Percentiles rank a stretch among this genome's conserved stretches.
These are phyloP conservation scores for Penicillium argentinense DNA, from an alignment of 495 filamentous ascomycete genomes.

Conservation along the genomic window DNA sequence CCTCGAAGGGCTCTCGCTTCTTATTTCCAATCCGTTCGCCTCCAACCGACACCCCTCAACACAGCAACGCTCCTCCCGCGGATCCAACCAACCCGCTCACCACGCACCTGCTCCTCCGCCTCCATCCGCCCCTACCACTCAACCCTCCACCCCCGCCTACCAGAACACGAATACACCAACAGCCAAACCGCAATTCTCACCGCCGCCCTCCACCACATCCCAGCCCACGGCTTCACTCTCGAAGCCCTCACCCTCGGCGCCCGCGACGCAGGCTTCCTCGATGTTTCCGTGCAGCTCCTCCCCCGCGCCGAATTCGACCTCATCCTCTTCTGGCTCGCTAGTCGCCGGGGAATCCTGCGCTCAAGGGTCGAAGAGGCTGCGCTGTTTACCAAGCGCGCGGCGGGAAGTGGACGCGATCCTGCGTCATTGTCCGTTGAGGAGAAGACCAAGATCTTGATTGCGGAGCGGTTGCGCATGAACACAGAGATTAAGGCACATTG, in stretches of 20 bases:
- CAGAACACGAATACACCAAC: constrained; percentile 58
- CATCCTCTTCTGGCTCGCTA: constrained; percentile 77
- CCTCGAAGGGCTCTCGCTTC: not conserved
- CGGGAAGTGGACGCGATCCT: constrained; percentile 1
- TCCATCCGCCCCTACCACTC: constrained; percentile 64
- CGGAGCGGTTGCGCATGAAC: constrained; percentile 75
- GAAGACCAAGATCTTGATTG: constrained; percentile 62
- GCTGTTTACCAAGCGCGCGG: constrained; percentile 12
- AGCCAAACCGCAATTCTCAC: constrained; percentile 77
- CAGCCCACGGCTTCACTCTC: constrained; percentile 75
- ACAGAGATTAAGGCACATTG: constrained; percentile 64
- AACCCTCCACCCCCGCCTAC: constrained; percentile 57
- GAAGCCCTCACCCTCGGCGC: constrained; percentile 73
- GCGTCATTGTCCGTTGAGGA: constrained; percentile 41
- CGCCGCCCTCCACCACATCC: constrained; percentile 76
- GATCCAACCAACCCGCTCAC: constrained; percentile 1
- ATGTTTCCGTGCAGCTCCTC: constrained; percentile 80
- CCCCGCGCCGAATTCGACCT: constrained; percentile 77
- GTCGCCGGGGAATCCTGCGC: constrained; percentile 58
- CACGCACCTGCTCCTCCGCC: no score
- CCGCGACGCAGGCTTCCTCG: constrained; percentile 79
- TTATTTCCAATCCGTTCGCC: not conserved
- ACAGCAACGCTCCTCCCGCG: not conserved
- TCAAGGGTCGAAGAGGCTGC: constrained; percentile 47
- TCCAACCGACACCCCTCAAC: not conserved